A percentile compares a stretch with the other conserved stretches of the same genome.
phyloP scores from a whole-genome alignment of 768 basidiomycete species.

The Cantharellus anzutake region DNA sequence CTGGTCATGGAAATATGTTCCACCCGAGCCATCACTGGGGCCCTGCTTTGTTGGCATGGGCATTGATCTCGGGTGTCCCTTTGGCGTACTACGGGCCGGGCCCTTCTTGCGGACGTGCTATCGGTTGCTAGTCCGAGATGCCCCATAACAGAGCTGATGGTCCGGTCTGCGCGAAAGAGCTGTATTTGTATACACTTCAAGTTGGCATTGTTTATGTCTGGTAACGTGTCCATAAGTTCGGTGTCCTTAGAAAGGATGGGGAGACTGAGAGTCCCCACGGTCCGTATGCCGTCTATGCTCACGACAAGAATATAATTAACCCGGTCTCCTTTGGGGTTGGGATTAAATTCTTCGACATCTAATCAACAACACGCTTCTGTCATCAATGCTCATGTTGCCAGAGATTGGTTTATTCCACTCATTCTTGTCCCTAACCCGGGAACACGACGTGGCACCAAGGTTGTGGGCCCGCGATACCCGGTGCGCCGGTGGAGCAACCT shows the following conservation, averaged over 20 bases:
- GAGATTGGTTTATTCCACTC: too few relatives aligned
- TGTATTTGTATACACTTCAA: conserved; percentile 32
- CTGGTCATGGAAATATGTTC: conserved; percentile 66
- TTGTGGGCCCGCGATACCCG: too few relatives aligned
- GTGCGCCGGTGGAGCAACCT: too few relatives aligned
- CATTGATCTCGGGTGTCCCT: conserved; percentile 51
- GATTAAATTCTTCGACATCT: not conserved
- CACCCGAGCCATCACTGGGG: conserved; percentile 72
- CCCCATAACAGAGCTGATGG: conserved; percentile 51
- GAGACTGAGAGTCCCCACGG: conserved; percentile 30
- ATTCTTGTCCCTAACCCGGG: too few relatives aligned
- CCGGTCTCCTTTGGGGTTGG: not conserved
- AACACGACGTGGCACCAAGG: too few relatives aligned
- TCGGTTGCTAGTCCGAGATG: conserved; percentile 41
- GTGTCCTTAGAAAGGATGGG: conserved; percentile 27
- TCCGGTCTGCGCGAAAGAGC: conserved; percentile 41
- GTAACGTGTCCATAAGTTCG: not conserved
- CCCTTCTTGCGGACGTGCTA: conserved; percentile 49
- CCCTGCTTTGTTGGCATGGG: conserved; percentile 61
- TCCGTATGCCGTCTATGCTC: not conserved
- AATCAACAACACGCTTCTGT: not conserved
- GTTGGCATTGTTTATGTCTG: conserved; percentile 18
- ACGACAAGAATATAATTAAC: not conserved
- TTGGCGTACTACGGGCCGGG: conserved; percentile 30
- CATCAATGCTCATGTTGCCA: not conserved